Evolutionary conservation across 1,284 basidiomycete species (phyloP).

Genomic region (Apiotrichum porosum): DNA sequence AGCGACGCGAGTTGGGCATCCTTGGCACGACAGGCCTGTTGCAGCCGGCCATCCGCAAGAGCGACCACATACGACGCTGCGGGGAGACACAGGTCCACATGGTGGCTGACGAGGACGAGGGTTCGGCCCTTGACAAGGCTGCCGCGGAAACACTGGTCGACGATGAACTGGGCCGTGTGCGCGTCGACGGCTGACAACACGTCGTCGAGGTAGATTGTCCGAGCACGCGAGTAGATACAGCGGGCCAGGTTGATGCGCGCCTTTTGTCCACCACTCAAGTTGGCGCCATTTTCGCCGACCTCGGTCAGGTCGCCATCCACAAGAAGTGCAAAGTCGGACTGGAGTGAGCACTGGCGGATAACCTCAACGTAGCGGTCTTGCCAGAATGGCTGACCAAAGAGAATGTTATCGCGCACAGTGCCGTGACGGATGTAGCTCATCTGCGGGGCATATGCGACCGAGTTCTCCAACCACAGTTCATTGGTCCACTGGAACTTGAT

Average conservation of each 20-base stretch:
- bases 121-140: constrained; percentile 61
- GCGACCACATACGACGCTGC: constrained; percentile 52
- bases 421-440: constrained; percentile 46
- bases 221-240: constrained; percentile 69
- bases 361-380: constrained; percentile 39
- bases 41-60: constrained; percentile 52
- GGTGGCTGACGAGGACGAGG: constrained; percentile 71
- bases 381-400: constrained; percentile 49
- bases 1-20: constrained; percentile 12
- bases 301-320: constrained; percentile 56
- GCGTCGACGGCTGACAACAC: constrained; percentile 47
- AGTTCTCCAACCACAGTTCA: constrained; percentile 36
- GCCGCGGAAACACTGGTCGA: constrained; percentile 40
- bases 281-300: constrained; percentile 79
- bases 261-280: constrained; percentile 52
- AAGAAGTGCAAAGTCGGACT: constrained; percentile 42
- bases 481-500: constrained; percentile 20
- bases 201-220: constrained; percentile 57
- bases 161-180: constrained; percentile 44
- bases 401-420: constrained; percentile 46
- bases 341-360: constrained; percentile 36
- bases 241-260: constrained; percentile 76
- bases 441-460: constrained; percentile 45
- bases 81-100: constrained; percentile 54
- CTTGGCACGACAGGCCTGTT: constrained; percentile 29